These are phyloP conservation scores for Yarrowia sp. DNA, from an alignment of 805 yeast genomes.

Conservation along the genomic window DNA sequence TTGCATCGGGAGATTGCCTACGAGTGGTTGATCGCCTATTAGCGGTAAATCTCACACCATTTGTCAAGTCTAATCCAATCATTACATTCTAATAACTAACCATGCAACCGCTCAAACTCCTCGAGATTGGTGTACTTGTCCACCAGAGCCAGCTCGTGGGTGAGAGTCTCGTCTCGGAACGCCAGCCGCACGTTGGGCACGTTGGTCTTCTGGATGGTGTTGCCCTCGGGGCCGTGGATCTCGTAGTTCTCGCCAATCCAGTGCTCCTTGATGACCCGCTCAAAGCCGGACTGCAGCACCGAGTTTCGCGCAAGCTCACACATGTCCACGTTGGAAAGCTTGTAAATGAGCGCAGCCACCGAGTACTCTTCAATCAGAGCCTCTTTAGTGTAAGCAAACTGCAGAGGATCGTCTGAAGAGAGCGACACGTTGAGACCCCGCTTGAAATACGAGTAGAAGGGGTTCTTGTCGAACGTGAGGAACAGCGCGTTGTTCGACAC, in stretches of 20 bases:
- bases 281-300: constrained; percentile 94
- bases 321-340: constrained; percentile 93
- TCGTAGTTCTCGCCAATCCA: constrained; percentile 79
- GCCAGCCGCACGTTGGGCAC: constrained; percentile 89
- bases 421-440: constrained; percentile 93
- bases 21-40: too few relatives aligned
- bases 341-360: constrained; percentile 97
- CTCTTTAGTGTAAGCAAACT: constrained; percentile 95
- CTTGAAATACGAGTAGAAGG: constrained; percentile 87
- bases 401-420: constrained; percentile 97
- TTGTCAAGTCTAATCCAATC: neutral
- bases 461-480: constrained; percentile 95
- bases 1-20: neutral
- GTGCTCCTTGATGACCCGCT: constrained; percentile 79
- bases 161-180: constrained; percentile 85
- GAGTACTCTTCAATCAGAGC: constrained; percentile 97
- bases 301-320: constrained; percentile 95
- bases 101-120: constrained; percentile 30
- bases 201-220: constrained; percentile 91
- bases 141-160: constrained; percentile 62
- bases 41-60: neutral
- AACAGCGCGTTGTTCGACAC: constrained; percentile 94
- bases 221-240: constrained; percentile 72
- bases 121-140: constrained; percentile 46
- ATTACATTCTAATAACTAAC: neutral